Evolutionary conservation across 768 basidiomycete species (phyloP), one percentile per base, ranked within the genome.

Genomic region (Rhizopogon vinicolor): DNA sequence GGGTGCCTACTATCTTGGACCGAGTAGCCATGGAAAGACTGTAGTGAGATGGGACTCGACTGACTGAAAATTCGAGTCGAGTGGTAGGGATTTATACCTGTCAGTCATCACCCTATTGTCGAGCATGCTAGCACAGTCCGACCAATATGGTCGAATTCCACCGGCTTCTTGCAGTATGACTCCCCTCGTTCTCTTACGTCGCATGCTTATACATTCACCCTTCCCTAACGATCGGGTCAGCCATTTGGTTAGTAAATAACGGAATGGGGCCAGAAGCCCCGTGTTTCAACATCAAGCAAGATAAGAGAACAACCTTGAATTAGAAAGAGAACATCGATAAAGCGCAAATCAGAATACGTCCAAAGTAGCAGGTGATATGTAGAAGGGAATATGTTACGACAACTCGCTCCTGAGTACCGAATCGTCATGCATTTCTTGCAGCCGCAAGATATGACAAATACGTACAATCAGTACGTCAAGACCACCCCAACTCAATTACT

Each of bases 361-460:
- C 53, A 31, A 31, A 40, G 45, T 41, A 50, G 49, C 40, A 48
- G 35, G 35, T 56, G 52, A 49, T 48, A 49, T 57, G 29, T 43
- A 44, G 60, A 70, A 59, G 60, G 68, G 71, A 59, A 57, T 65
- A 65, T 58, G 60, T 66, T 72, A 69, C 13, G 66, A 65, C 68
- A 62, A 64, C 68, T 13, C 65, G 57, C 63, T 68, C 66, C 61
- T 62, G 62, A 61, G 64, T 69, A 65, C 70, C 53, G 60, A 61
- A 28, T 52, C 54, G 31, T 51, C 33, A 59, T 60, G 39, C 45
- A 22, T 22, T 22, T 37, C 63, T 65, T 54, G 63, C 63, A 65
- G 58, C 57, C 55, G 60, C 66, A 61, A 69, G 57, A 64, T 58
- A 58, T 64, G 60, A 49, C 51, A 59, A 52, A 51, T 19, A 57